These are phyloP conservation scores for Boletus sp. DNA, from an alignment of 768 basidiomycete genomes.

Conservation along the genomic window DNA sequence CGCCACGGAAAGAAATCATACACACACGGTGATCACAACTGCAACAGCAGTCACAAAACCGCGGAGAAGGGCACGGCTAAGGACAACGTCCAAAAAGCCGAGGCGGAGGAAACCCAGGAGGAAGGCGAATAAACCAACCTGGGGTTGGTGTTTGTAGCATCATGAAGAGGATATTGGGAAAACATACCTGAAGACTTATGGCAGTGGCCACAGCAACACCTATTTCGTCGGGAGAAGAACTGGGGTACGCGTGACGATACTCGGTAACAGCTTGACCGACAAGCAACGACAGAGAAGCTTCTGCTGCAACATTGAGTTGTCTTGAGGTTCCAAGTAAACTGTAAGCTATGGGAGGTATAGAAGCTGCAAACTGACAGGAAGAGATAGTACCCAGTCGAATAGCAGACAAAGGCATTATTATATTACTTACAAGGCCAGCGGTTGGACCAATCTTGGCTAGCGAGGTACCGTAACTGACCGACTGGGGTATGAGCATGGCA, in stretches of 20 bases:
- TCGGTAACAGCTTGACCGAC: constrained; percentile 84
- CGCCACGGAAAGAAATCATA: constrained; percentile 2
- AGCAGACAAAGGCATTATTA: constrained; percentile 1
- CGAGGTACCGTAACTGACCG: constrained; percentile 88
- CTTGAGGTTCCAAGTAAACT: constrained; percentile 84
- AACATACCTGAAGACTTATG: constrained; percentile 74
- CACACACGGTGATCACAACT: constrained; percentile 80
- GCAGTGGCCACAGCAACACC: constrained; percentile 72
- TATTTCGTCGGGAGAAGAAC: constrained; percentile 43
- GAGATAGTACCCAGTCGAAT: background rate
- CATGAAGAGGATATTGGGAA: background rate
- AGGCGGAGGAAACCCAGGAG: constrained; percentile 83
- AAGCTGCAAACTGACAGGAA: constrained; percentile 64
- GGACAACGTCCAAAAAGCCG: constrained; percentile 90
- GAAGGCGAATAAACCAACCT: constrained; percentile 86
- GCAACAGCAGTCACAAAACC: constrained; percentile 87
- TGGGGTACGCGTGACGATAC: constrained; percentile 47
- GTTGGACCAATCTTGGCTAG: constrained; percentile 83
- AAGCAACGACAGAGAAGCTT: constrained; percentile 83
- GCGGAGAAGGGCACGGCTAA: constrained; percentile 82
- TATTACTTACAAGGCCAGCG: constrained; percentile 67
- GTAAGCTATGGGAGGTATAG: constrained; percentile 85
- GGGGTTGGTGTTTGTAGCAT: background rate
- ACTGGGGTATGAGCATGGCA: constrained; percentile 80
- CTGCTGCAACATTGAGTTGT: constrained; percentile 82